Evolutionary conservation across 1,284 basidiomycete species (phyloP).

Genomic region (Irpex sp.): DNA sequence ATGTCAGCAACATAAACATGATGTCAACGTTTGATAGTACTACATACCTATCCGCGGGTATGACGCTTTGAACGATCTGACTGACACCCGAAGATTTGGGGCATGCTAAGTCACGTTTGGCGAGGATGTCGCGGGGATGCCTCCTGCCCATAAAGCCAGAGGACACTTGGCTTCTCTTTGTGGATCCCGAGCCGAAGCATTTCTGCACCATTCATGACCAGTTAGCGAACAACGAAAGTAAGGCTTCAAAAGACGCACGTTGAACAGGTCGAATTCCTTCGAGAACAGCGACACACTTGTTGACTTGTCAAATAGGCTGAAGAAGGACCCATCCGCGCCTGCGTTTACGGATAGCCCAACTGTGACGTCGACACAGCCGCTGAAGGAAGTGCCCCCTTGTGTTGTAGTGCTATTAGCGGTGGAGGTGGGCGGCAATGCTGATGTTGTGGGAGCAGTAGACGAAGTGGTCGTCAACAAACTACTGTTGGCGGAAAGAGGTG

Average conservation of each 20-base stretch:
- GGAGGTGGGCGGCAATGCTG: background rate
- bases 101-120: background rate
- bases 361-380: slow-evolving; percentile 27
- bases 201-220: background rate
- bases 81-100: background rate
- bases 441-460: background rate
- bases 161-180: background rate
- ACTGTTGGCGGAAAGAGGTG: background rate
- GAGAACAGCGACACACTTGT: slow-evolving; percentile 23
- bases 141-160: background rate
- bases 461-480: background rate
- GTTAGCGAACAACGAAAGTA: background rate
- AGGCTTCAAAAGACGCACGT: slow-evolving; percentile 2
- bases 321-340: slow-evolving; percentile 25
- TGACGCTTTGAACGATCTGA: background rate
- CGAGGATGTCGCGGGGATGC: background rate
- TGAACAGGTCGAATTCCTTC: slow-evolving; percentile 27
- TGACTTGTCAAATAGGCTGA: slow-evolving; percentile 24
- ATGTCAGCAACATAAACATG: background rate
- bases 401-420: background rate
- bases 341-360: slow-evolving; percentile 23
- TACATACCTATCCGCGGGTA: background rate
- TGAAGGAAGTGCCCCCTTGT: slow-evolving; percentile 2
- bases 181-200: background rate
- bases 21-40: background rate